Evolutionary conservation across 140 eudicot species (phyloP).

Genomic region (Cichorium intybus): DNA sequence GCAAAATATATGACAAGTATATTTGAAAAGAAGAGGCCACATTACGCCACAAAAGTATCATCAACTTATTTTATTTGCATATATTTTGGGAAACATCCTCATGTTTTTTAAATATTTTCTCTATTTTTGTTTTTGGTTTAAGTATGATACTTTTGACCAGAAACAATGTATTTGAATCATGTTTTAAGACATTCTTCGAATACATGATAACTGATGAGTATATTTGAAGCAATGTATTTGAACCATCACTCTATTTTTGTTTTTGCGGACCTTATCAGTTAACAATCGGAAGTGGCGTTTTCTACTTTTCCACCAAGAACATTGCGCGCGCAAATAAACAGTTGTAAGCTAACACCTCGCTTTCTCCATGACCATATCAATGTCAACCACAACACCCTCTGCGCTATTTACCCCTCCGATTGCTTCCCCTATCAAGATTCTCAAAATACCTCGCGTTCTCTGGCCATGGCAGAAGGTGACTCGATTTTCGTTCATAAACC

Average conservation of each 20-base stretch:
- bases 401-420: slow-evolving; percentile 26
- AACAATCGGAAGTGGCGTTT: background rate
- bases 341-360: too few species aligned
- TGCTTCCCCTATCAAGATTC: slow-evolving; percentile 5
- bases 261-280: background rate
- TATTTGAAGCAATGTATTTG: too few species aligned
- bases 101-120: slow-evolving; percentile 16
- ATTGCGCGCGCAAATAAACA: background rate
- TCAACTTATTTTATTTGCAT: slow-evolving; percentile 1
- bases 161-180: slow-evolving; percentile 23
- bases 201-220: too few species aligned
- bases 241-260: too few species aligned
- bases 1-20: background rate
- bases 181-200: slow-evolving; percentile 24
- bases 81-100: slow-evolving; percentile 29
- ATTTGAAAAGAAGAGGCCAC: slow-evolving; percentile 12
- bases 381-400: slow-evolving; percentile 21
- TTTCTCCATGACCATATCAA: slow-evolving; percentile 7
- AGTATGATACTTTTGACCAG: slow-evolving; percentile 11
- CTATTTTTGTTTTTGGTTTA: slow-evolving; percentile 8
- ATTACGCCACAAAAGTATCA: slow-evolving; percentile 23
- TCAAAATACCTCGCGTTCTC: slow-evolving; percentile 56
- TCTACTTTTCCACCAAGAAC: background rate
- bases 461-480: slow-evolving; percentile 84
- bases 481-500: background rate